Evolutionary conservation across 306 rosid genomes (phyloP), one percentile per base, ranked within the genome.

Genomic region (Styphnolobium japonicum): DNA sequence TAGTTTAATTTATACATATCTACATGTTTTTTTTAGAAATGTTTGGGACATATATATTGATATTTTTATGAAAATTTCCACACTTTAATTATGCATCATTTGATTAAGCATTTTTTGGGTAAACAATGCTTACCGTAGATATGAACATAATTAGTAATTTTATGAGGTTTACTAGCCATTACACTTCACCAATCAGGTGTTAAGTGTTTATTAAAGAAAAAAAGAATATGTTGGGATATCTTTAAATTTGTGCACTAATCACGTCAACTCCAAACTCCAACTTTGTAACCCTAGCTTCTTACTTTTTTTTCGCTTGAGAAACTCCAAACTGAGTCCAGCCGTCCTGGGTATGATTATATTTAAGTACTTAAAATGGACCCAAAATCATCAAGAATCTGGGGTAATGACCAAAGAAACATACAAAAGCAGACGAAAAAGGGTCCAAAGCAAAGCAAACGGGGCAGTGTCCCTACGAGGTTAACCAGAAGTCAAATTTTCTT

Each of bases 361-460:
- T 42, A 1, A 22, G 40, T 14, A 43, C 40, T 37, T 31, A 48
- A 61, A 43, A 63, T 62, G 80, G 71, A 46, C 71, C 48, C 71
- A 75, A 29, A 75, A 77, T 77, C 66, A 40, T 23, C 0, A 39
- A 51, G 67, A 66, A 77, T 77, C 43, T 52, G 22, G 23, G 1
- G 29, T 15, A 65, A 39, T 73, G 80, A 42, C 80, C 75, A 53
- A 81, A 81, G 75, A 65, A 66, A 34, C 37, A 22, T 33, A 74
- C 36, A 67, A 56, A 2, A 76, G 55, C 14, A 18, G 55, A 7
- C 1, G 22, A 16, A 18, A 80, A 29, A 69, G 48, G 62, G 33
- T 12, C 60, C 27, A 64, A 71, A 48, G 22, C 34, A 62, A 12
- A 58, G 2, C 12, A 12, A 55, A 80, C 14, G 22, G 53, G 36